phyloP scores from a whole-genome alignment of 108 stramenopile genomes.

The Nitzschia inconspicua region DNA sequence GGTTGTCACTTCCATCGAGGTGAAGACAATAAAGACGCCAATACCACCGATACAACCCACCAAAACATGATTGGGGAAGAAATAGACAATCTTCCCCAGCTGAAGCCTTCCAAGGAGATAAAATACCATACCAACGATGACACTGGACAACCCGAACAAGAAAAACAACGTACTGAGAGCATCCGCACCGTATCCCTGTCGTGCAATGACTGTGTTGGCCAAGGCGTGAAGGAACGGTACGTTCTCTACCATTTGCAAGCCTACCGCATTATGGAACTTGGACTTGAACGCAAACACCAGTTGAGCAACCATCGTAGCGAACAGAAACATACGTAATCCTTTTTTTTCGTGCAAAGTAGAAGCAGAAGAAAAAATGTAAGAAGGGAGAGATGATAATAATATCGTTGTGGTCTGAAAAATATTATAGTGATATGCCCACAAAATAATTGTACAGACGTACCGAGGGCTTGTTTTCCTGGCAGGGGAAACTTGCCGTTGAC shows the following conservation, averaged over 20 bases:
- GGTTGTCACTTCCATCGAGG: conserved; percentile 68
- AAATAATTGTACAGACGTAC: too few relatives aligned
- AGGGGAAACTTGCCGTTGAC: conserved; percentile 40
- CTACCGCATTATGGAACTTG: conserved; percentile 62
- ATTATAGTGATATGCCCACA: too few relatives aligned
- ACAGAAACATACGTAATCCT: conserved; percentile 76
- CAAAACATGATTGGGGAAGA: conserved; percentile 78
- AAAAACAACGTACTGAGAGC: conserved; percentile 72
- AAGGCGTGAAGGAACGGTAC: conserved; percentile 73
- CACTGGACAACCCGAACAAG: conserved; percentile 45
- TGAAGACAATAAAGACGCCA: conserved; percentile 65
- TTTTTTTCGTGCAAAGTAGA: too few relatives aligned
- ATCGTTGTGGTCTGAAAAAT: too few relatives aligned
- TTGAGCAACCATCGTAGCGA: conserved; percentile 63
- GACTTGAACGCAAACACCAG: conserved; percentile 50
- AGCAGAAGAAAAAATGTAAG: too few relatives aligned
- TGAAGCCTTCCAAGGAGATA: conserved; percentile 57
- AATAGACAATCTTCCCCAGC: conserved; percentile 70
- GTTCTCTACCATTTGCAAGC: conserved; percentile 84
- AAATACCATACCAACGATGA: conserved; percentile 73
- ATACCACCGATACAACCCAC: conserved; percentile 86
- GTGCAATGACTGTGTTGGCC: conserved; percentile 43
- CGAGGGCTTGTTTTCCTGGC: conserved; percentile 64
- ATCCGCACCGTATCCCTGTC: conserved; percentile 56
- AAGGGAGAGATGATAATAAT: too few relatives aligned